These are phyloP conservation scores for Lepiota venenata DNA, from an alignment of 768 basidiomycete genomes.

Conservation along the genomic window DNA sequence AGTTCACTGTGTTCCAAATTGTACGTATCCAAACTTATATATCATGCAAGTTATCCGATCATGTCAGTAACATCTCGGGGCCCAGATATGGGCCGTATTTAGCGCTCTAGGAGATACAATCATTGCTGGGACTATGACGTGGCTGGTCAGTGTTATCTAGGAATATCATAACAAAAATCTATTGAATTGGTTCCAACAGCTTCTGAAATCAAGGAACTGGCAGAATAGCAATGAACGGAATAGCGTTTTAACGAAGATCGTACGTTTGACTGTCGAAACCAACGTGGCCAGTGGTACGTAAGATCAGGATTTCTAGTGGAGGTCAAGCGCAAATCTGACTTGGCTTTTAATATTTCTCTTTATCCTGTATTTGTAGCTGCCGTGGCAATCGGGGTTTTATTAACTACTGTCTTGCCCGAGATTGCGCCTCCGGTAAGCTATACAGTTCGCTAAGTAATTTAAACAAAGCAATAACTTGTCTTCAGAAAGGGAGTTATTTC, in stretches of 20 bases:
- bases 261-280: slow-evolving; percentile 7
- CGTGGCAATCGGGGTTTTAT: neutral
- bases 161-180: neutral
- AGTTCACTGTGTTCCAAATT: neutral
- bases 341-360: too few species aligned
- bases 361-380: neutral
- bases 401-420: neutral
- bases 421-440: slow-evolving; percentile 4
- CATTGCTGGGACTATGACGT: too few species aligned
- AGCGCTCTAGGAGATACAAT: too few species aligned
- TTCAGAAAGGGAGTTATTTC: slow-evolving; percentile 4
- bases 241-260: neutral
- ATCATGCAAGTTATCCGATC: too few species aligned
- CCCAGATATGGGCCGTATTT: too few species aligned
- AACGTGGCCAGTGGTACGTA: slow-evolving; percentile 2
- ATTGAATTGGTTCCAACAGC: neutral
- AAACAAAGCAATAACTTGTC: neutral
- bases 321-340: neutral
- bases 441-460: neutral
- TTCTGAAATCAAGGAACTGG: neutral
- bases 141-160: too few species aligned
- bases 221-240: neutral
- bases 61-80: too few species aligned
- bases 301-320: neutral
- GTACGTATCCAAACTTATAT: neutral